Evolutionary conservation across 2,329 filamentous ascomycete species (phyloP), one percentile per base, ranked within the genome.

Genomic region (Magnaporthiopsis rhizophila): DNA sequence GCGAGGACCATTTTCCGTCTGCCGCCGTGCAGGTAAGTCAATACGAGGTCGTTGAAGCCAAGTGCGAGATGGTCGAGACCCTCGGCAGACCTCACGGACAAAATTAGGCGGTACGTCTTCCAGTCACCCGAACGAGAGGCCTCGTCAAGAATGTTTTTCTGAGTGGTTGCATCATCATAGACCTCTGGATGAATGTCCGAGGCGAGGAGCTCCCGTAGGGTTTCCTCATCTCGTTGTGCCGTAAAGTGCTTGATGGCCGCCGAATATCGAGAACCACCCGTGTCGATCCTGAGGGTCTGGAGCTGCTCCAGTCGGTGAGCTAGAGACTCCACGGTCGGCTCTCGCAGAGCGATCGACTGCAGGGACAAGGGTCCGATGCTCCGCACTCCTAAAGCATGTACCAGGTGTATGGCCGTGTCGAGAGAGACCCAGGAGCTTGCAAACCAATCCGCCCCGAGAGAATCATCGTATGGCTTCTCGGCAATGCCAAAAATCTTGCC

Each of bases 391-490:
- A 96, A 83, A 69, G 89, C 85, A 64, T 83, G 81, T 24, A 95
- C 78, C 8, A 90, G 82, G 45, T 84, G 84, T 64, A 96, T 85
- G 32, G 91, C 86, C 68, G 89, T 84, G 64, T 93, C 86, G 12
- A 92, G 79, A 1, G 88, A 85, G 28, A 95, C 82, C 74, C 90
- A 89, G 24, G 77, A 78, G 65, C 81, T 88, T 12, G 92, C 92
- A 72, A 97, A 93, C 78, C 92, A 86, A 67, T 88, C 85, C n/a
- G 92, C 89, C 24, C 90, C 89, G 36, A 96, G 82, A 0, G 79
- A 76, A 73, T 95, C 91, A 70, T 85, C 88, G 67, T 86, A 83
- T 11, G 76, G 74, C 66, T 82, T 85, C 50, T 76, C 76, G 18
- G 67, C 67, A 32, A 78, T 74, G 28, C 76, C 75, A 66, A 76